Evolutionary conservation across 2,329 filamentous ascomycete species (phyloP).

Genomic region (Madurella fahalii): DNA sequence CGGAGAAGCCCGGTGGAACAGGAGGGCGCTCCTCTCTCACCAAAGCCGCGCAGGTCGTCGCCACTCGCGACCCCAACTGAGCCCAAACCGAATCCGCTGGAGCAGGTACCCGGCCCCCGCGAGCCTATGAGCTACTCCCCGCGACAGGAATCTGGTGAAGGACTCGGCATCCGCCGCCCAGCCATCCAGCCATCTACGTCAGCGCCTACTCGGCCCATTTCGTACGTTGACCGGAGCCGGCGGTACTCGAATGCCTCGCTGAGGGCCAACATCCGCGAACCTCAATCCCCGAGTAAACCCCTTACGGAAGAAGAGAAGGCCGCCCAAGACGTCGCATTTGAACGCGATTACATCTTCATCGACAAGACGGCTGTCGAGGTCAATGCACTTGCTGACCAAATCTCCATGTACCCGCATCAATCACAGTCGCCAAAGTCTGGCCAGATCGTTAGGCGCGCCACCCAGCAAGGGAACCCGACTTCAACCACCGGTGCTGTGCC

Average conservation of each 20-base stretch:
- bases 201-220: constrained; percentile 41
- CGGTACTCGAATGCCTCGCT: constrained; percentile 39
- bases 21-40: constrained; percentile 34
- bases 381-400: constrained; percentile 92
- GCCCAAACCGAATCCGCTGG: constrained; percentile 31
- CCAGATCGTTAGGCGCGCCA: constrained; percentile 68
- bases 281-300: constrained; percentile 29
- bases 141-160: constrained; percentile 44
- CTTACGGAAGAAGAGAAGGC: constrained; percentile 61
- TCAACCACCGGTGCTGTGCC: constrained; percentile 67
- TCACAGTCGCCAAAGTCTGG: constrained; percentile 53
- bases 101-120: constrained; percentile 26
- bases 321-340: constrained; percentile 83
- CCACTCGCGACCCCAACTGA: constrained; percentile 43
- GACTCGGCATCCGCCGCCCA: constrained; percentile 50
- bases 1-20: constrained; percentile 39
- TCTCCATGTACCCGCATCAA: constrained; percentile 74
- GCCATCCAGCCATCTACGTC: constrained; percentile 45
- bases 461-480: constrained; percentile 68
- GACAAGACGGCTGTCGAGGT: constrained; percentile 95
- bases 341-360: constrained; percentile 91
- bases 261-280: constrained; percentile 34
- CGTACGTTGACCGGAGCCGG: constrained; percentile 37
- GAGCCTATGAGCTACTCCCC: constrained; percentile 40
- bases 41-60: constrained; percentile 39